These are phyloP conservation scores for Wickerhamiella azyma DNA, from an alignment of 805 yeast species.

Conservation along the genomic window DNA sequence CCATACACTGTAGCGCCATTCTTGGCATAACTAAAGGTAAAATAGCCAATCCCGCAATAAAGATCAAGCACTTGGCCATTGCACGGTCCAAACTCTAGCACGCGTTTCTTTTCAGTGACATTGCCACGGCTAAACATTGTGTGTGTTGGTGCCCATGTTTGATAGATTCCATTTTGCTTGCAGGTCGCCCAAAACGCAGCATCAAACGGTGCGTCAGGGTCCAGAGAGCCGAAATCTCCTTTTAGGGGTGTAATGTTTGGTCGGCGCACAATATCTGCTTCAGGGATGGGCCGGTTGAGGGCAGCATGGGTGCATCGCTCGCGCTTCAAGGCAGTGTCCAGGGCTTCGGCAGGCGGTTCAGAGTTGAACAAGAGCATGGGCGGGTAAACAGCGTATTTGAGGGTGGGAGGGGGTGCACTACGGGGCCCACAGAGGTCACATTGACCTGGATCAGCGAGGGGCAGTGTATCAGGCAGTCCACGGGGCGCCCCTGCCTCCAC, in stretches of 20 bases:
- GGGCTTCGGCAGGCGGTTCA: conserved; percentile 24
- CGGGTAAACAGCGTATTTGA: conserved; percentile 42
- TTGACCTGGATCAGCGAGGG: no score
- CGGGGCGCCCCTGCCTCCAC: no score
- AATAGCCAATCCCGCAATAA: conserved; percentile 80
- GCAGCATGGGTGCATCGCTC: conserved; percentile 47
- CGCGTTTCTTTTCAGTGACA: conserved; percentile 62
- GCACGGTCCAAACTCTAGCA: conserved; percentile 29
- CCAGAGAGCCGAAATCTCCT: conserved; percentile 47
- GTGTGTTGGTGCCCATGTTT: conserved; percentile 71
- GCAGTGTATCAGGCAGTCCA: no score
- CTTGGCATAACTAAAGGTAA: conserved; percentile 52
- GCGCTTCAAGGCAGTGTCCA: conserved; percentile 13
- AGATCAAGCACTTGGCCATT: conserved; percentile 44
- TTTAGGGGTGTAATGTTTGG: conserved; percentile 50
- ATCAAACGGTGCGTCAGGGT: conserved; percentile 9
- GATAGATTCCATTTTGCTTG: conserved; percentile 60
- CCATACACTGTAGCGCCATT: conserved; percentile 46
- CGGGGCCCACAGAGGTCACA: neutral
- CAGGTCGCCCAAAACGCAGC: conserved; percentile 61
- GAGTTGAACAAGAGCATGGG: conserved; percentile 53
- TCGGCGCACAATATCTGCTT: conserved; percentile 43
- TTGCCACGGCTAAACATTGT: conserved; percentile 87
- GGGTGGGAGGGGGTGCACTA: neutral
- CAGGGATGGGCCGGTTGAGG: conserved; percentile 48